Conservation (phyloP, 2,329 filamentous ascomycete genomes). For the Stagonosporopsis rhizophila region DNA sequence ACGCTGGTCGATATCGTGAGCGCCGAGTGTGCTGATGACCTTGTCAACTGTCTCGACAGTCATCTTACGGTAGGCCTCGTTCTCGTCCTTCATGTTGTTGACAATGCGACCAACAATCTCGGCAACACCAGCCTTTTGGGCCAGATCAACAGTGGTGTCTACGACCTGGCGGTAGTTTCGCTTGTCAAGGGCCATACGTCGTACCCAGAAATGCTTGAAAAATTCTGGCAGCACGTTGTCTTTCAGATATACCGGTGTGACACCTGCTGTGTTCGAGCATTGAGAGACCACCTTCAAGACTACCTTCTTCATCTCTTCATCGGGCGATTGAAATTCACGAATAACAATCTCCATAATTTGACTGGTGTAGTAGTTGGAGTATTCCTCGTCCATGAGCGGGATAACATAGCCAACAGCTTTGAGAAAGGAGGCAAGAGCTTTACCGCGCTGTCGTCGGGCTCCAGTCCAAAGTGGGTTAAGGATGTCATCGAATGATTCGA, state of each 20-base stretch:
- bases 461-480: conserved; percentile 97
- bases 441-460: conserved; percentile 93
- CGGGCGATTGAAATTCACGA: conserved; percentile 93
- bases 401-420: conserved; percentile 99
- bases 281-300: conserved; percentile 97
- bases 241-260: conserved; percentile 92
- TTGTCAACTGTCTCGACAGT: conserved; percentile 98
- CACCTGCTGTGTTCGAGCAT: conserved; percentile 91
- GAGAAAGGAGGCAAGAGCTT: conserved; percentile 92
- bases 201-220: conserved; percentile 98
- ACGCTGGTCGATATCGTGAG: conserved; percentile 90
- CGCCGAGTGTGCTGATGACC: conserved; percentile 88
- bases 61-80: conserved; percentile 98
- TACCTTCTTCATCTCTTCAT: conserved; percentile 99
- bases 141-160: conserved; percentile 95
- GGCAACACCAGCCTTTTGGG: conserved; percentile 95
- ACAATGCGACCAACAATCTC: conserved; percentile 95
- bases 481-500: conserved; percentile 98
- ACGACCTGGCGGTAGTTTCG: conserved; percentile 98
- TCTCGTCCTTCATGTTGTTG: conserved; percentile 96
- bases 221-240: conserved; percentile 95
- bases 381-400: conserved; percentile 98
- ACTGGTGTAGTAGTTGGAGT: conserved; percentile 97
- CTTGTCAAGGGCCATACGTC: conserved; percentile 95
- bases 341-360: conserved; percentile 99